These are phyloP conservation scores for Scorias spongiosa DNA, from an alignment of 2,329 filamentous ascomycete genomes.

Conservation along the genomic window DNA sequence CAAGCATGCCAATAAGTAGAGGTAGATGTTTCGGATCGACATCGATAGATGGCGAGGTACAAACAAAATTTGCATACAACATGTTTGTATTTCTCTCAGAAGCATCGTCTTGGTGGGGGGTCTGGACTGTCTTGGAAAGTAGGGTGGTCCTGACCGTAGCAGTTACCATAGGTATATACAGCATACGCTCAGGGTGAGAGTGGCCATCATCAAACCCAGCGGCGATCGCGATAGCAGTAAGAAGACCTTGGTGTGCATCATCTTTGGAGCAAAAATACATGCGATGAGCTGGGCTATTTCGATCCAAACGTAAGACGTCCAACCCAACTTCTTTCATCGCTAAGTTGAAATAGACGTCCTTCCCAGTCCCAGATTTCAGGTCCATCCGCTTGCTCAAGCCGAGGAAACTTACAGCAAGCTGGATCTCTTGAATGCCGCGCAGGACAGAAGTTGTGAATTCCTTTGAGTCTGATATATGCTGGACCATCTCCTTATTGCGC, in stretches of 20 bases:
- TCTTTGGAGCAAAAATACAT: slow-evolving; percentile 96
- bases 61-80: slow-evolving; percentile 85
- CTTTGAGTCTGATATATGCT: slow-evolving; percentile 79
- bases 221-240: slow-evolving; percentile 83
- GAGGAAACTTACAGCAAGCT: slow-evolving; percentile 85
- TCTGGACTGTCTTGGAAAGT: slow-evolving; percentile 82
- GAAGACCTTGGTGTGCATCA: slow-evolving; percentile 83
- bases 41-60: slow-evolving; percentile 90
- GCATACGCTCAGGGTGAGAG: slow-evolving; percentile 66
- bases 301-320: slow-evolving; percentile 80
- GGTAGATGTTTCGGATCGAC: slow-evolving; percentile 85
- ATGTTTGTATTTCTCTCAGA: slow-evolving; percentile 88
- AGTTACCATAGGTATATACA: slow-evolving; percentile 95
- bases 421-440: slow-evolving; percentile 86
- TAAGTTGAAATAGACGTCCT: slow-evolving; percentile 67
- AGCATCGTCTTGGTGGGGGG: slow-evolving; percentile 52
- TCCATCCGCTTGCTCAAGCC: slow-evolving; percentile 70
- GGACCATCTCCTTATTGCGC: slow-evolving; percentile 53
- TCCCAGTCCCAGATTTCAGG: slow-evolving; percentile 47
- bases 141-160: slow-evolving; percentile 88
- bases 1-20: slow-evolving; percentile 62
- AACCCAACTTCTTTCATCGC: slow-evolving; percentile 95
- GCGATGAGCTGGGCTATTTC: slow-evolving; percentile 82
- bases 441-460: slow-evolving; percentile 84
- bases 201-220: slow-evolving; percentile 84